These are phyloP conservation scores for Fusarium marasasianum DNA, from an alignment of 2,329 filamentous ascomycete species.

Conservation along the genomic window DNA sequence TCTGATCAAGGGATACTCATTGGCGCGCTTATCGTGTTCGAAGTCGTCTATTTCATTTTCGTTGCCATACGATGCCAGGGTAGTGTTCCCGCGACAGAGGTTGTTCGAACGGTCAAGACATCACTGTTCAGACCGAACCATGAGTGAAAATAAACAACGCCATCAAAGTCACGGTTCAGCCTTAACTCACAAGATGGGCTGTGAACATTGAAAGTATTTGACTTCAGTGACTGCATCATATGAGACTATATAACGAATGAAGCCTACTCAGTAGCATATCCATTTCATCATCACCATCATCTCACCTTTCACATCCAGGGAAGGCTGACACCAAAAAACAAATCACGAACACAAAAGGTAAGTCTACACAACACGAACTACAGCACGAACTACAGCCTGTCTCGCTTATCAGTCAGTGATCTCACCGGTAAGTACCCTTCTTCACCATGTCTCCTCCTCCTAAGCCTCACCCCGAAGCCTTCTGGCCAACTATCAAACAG, in stretches of 20 bases:
- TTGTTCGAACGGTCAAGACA: neutral
- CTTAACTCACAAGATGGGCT: neutral
- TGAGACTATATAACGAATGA: neutral
- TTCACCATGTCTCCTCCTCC: neutral
- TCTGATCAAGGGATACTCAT: neutral
- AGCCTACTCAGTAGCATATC: neutral
- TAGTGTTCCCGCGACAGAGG: neutral
- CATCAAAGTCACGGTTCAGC: neutral
- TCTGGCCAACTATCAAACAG: slow-evolving; percentile 20
- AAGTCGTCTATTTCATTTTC: neutral
- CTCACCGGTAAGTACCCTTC: neutral
- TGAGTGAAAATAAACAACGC: no score
- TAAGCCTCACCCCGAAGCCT: neutral
- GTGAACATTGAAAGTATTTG: neutral
- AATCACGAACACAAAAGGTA: neutral
- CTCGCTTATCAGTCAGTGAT: neutral
- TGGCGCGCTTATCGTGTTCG: neutral
- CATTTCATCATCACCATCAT: neutral
- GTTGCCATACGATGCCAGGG: neutral
- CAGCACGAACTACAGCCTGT: neutral
- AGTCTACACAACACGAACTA: neutral
- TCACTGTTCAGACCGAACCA: neutral
- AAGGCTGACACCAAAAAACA: neutral
- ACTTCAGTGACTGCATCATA: neutral
- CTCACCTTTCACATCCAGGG: neutral